Evolutionary conservation across 2,329 filamentous ascomycete genomes (phyloP).

Genomic region (Fusarium irregulare): DNA sequence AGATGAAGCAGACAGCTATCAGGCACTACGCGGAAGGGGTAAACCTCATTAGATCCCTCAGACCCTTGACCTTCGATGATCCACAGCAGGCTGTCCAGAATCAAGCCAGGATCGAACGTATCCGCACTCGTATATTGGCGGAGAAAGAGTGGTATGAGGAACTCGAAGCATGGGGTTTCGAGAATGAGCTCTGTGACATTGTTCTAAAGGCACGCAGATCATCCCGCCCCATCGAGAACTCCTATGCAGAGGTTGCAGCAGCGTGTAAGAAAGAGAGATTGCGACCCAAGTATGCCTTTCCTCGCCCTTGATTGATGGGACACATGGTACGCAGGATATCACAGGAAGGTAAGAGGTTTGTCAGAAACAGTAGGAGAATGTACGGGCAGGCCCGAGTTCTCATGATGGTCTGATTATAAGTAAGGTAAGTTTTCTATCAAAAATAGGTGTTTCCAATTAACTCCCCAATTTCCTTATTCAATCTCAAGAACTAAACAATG

Average conservation of each 20-base stretch:
- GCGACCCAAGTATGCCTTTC: neutral
- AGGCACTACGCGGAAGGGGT: neutral
- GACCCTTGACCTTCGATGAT: neutral
- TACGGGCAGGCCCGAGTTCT: neutral
- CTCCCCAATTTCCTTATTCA: conserved; percentile 5
- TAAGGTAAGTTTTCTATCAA: conserved; percentile 5
- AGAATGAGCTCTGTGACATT: neutral
- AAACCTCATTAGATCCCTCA: neutral
- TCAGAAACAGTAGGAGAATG: neutral
- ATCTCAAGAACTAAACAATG: conserved; percentile 14
- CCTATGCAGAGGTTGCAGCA: neutral
- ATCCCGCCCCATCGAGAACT: neutral
- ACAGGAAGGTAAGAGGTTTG: neutral
- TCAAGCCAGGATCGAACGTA: neutral
- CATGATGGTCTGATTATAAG: neutral
- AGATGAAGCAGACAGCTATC: neutral
- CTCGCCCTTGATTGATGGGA: neutral
- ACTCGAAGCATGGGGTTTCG: neutral
- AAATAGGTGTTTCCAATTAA: neutral
- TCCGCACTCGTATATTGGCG: neutral
- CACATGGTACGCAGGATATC: neutral
- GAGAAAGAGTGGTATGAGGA: neutral
- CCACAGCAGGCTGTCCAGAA: neutral
- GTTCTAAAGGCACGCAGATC: neutral
- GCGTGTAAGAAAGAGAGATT: neutral